These are phyloP conservation scores for Aspergillus funiculosus DNA, from an alignment of 495 filamentous ascomycete species.

Conservation along the genomic window DNA sequence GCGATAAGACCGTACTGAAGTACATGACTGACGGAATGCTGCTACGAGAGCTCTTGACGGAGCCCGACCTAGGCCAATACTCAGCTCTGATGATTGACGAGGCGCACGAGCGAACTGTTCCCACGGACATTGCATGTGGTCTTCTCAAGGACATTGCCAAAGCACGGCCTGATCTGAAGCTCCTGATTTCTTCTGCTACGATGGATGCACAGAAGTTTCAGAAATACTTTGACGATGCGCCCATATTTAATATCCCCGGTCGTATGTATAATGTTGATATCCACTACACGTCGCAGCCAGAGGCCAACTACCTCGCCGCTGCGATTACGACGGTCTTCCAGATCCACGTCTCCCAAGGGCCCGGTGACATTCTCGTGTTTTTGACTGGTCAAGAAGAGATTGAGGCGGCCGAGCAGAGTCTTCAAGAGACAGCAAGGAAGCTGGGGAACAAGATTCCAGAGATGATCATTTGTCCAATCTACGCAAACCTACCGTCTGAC, in stretches of 20 bases:
- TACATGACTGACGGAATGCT: conserved; percentile 99
- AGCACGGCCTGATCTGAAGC: conserved; percentile 78
- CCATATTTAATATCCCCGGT: conserved; percentile 95
- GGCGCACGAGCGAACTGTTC: conserved; percentile 88
- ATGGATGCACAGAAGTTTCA: conserved; percentile 94
- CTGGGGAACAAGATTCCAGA: conserved; percentile 78
- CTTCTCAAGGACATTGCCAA: conserved; percentile 89
- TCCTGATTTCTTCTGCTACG: conserved; percentile 91
- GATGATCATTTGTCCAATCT: conserved; percentile 81
- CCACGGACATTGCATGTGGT: conserved; percentile 87
- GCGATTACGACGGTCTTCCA: conserved; percentile 93
- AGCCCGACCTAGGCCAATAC: conserved; percentile 81
- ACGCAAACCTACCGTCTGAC: conserved; percentile 82
- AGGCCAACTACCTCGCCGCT: conserved; percentile 90
- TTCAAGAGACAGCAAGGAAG: conserved; percentile 74
- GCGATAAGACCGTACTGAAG: conserved; percentile 87
- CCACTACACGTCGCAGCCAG: conserved; percentile 85
- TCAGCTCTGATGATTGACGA: conserved; percentile 95
- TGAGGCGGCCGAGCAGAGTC: conserved; percentile 72
- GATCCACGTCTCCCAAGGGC: conserved; percentile 83
- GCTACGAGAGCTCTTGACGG: conserved; percentile 82
- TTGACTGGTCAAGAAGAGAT: conserved; percentile 90
- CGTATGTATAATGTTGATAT: conserved; percentile 87
- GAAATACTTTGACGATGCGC: conserved; percentile 87
- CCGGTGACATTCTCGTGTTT: conserved; percentile 87